phyloP scores from a whole-genome alignment of 495 filamentous ascomycete genomes.

The Hyaloscypha hepaticicola region DNA sequence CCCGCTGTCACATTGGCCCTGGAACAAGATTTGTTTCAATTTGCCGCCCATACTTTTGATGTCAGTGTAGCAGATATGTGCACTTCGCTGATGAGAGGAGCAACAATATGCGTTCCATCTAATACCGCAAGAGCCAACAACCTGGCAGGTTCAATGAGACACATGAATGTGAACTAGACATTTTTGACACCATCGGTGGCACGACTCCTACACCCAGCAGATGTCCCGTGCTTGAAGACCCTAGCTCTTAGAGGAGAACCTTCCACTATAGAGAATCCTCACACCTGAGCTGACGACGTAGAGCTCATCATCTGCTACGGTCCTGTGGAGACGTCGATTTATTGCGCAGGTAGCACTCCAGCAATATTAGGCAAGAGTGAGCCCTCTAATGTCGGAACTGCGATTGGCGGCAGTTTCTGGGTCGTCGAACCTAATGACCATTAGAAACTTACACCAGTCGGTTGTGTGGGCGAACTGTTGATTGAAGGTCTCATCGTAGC shows the following conservation, averaged over 20 bases:
- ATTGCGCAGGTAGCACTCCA: constrained; percentile 37
- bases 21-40: neutral
- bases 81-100: constrained; percentile 67
- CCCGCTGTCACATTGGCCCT: neutral
- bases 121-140: constrained; percentile 38
- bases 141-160: constrained; percentile 35
- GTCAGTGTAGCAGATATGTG: constrained; percentile 84
- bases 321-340: constrained; percentile 43
- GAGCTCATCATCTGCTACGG: constrained; percentile 57
- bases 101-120: constrained; percentile 49
- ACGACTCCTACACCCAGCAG: constrained; percentile 32
- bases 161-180: constrained; percentile 34
- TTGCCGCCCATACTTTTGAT: constrained; percentile 54
- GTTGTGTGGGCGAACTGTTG: constrained; percentile 57
- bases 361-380: constrained; percentile 18
- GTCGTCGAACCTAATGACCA: constrained; percentile 55
- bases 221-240: constrained; percentile 32
- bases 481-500: constrained; percentile 59
- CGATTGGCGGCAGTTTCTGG: constrained; percentile 48
- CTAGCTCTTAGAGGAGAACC: constrained; percentile 42
- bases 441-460: constrained; percentile 52
- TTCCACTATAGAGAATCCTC: constrained; percentile 33
- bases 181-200: constrained; percentile 45
- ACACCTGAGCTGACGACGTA: constrained; percentile 53
- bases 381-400: constrained; percentile 29